Percentiles rank a stretch among this genome's conserved stretches.
Evolutionary conservation across 2,329 filamentous ascomycete species (phyloP).

Genomic region (Aspergillus piperis): DNA sequence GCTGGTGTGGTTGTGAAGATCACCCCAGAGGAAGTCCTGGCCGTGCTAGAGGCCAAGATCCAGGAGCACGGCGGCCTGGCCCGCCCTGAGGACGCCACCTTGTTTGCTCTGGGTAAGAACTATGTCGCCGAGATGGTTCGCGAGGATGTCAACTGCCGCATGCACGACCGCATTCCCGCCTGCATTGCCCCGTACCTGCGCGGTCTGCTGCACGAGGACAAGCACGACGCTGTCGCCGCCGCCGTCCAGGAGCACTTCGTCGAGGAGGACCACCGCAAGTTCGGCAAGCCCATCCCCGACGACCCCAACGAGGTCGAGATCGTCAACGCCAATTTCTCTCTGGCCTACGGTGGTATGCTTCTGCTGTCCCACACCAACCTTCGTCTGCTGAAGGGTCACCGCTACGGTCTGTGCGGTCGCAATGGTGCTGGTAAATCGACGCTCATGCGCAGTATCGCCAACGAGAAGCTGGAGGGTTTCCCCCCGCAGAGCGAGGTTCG

Average conservation of each 20-base stretch:
- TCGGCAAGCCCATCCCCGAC: conserved; percentile 78
- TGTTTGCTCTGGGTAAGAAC: conserved; percentile 67
- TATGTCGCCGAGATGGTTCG: conserved; percentile 85
- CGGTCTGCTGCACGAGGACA: conserved; percentile 64
- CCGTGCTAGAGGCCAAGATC: conserved; percentile 73
- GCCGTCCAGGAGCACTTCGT: conserved; percentile 77
- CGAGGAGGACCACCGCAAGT: conserved; percentile 84
- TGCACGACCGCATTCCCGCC: conserved; percentile 69
- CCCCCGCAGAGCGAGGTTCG: conserved; percentile 87
- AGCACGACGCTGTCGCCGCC: conserved; percentile 66
- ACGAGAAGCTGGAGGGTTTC: conserved; percentile 95
- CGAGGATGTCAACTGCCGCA: conserved; percentile 82
- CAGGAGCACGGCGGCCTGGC: conserved; percentile 67
- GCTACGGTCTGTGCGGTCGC: conserved; percentile 93
- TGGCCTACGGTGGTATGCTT: conserved; percentile 97
- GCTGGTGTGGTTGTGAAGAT: conserved; percentile 63
- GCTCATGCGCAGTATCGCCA: conserved; percentile 93
- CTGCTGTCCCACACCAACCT: conserved; percentile 94
- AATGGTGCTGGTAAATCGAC: conserved; percentile 99
- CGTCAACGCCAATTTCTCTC: conserved; percentile 95
- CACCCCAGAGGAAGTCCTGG: conserved; percentile 68
- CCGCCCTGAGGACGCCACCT: conserved; percentile 60
- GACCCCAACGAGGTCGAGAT: conserved; percentile 94
- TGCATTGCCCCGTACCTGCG: conserved; percentile 75
- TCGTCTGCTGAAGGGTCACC: conserved; percentile 89